Evolutionary conservation across 192 early-diverging fungal genomes (phyloP).

Genomic region (Rhizophagus clarus): DNA sequence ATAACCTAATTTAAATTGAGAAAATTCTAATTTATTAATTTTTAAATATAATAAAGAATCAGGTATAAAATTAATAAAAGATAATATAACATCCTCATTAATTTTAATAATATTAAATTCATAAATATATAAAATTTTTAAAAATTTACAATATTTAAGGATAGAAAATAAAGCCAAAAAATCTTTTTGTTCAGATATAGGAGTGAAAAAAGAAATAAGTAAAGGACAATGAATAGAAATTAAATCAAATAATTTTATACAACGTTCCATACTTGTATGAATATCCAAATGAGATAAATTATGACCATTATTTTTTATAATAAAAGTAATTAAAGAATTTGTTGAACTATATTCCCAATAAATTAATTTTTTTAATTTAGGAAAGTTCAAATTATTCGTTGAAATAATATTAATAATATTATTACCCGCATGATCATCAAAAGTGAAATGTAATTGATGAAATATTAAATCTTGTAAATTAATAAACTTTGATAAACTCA

Average conservation of each 20-base stretch:
- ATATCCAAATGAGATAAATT: background rate
- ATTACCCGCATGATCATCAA: background rate
- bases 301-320: background rate
- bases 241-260: background rate
- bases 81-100: background rate
- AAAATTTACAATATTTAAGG: background rate
- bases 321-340: background rate
- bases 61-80: background rate
- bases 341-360: background rate
- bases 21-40: background rate
- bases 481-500: background rate
- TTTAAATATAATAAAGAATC: background rate
- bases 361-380: background rate
- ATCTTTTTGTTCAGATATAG: background rate
- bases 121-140: background rate
- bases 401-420: background rate
- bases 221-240: background rate
- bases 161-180: background rate
- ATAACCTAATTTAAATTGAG: background rate
- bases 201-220: background rate
- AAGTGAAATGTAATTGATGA: background rate
- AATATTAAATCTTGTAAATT: background rate
- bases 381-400: background rate
- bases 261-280: background rate
- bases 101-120: background rate